Percentiles rank a stretch among this genome's conserved stretches.
These are phyloP conservation scores for Pneumocystis murina DNA, from an alignment of 1,139 yeast genomes.

Conservation along the genomic window DNA sequence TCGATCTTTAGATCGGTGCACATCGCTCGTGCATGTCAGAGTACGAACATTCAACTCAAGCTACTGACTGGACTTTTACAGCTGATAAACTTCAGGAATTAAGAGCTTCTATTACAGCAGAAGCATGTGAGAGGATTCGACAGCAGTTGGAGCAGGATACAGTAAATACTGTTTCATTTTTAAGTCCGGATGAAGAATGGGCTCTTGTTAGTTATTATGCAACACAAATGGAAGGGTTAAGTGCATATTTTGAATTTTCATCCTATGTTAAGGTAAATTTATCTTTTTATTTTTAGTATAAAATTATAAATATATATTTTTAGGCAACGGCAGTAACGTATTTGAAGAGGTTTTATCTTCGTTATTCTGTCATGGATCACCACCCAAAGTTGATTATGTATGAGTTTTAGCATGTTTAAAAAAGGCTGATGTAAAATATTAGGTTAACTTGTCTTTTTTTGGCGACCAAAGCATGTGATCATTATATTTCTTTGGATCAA, in stretches of 20 bases:
- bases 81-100: not conserved
- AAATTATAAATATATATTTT: constrained; percentile 30
- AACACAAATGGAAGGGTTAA: constrained; percentile 49
- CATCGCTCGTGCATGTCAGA: not conserved
- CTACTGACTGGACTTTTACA: not conserved
- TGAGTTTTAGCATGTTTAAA: not conserved
- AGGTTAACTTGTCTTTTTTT: constrained; percentile 63
- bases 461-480: constrained; percentile 86
- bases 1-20: not conserved
- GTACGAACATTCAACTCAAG: not conserved
- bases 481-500: constrained; percentile 35
- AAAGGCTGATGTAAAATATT: not conserved
- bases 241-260: constrained; percentile 43
- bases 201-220: constrained; percentile 55
- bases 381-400: constrained; percentile 70
- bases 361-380: constrained; percentile 66
- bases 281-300: not conserved
- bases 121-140: not conserved
- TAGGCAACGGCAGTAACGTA: constrained; percentile 75
- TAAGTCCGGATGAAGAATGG: constrained; percentile 55
- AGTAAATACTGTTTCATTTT: constrained; percentile 13
- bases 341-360: constrained; percentile 64
- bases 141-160: not conserved
- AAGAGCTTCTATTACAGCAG: not conserved
- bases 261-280: constrained; percentile 36